Evolutionary conservation across 140 eudicot species (phyloP), one percentile per base, ranked within the genome.

Genomic region (Stevia rebaudiana): DNA sequence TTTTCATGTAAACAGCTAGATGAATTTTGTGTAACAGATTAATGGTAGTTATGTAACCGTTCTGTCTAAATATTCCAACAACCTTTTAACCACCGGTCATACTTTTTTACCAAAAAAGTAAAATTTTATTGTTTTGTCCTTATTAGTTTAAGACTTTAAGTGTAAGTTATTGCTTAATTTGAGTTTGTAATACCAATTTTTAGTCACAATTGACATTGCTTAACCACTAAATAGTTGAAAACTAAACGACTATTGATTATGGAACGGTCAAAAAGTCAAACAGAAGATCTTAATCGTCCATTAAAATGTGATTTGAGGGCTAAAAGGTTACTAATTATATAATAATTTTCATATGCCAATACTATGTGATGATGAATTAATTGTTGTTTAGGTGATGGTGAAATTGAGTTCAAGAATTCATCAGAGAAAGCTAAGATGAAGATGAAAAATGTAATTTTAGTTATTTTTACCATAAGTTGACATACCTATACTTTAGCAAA

Each of bases 381-480:
- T 31, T 57, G 30, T 4, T 71, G 57, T 63, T 15, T 61, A 81
- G 78, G 83, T 75, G 24, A 68, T 78, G 74, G 68, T 77, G 77
- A 54, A 17, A 61, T 30, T 55, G 94, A 80, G 65, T 69, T 63
- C 42, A 76, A 71, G 51, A 23, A 62, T 68, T 72, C 78, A 65
- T 56, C 56, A 23, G 75, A 78, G 59, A 61, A 49, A 64, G 69
- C 65, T 3, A 69, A 8, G 78, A 87, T 84, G 79, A 63, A n/a
- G 10, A 58, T 16, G 8, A 31, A 72, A 57, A 74, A 42, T 24
- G 30, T 22, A 52, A 73, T 9, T 16, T 10, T 28, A 28, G 33
- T 6, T 18, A 69, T 28, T 46, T 61, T 25, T 63, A 51, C 36
- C 33, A 28, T 28, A n/a, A n/a, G n/a, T n/a, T n/a, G n/a, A 15